Evolutionary conservation across 2,329 filamentous ascomycete genomes (phyloP), one percentile per base, ranked within the genome.

Genomic region (Cladosporium sp.): DNA sequence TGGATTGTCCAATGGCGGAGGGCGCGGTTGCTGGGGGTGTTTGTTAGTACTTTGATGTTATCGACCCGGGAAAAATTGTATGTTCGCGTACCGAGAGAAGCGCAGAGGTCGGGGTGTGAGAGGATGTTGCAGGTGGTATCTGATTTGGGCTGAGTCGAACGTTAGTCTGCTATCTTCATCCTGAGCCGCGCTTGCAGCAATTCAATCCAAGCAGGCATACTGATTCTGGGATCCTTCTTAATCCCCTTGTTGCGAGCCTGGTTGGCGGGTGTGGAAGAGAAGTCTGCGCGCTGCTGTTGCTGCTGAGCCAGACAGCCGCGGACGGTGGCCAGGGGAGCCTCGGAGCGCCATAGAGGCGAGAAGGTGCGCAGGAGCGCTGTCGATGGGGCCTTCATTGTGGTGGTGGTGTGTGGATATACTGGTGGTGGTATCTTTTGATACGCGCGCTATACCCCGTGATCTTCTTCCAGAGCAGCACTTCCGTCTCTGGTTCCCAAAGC

Each of bases 1-100:
- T 98, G 93, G 79, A 99, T 98, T 61, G 95, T 98, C 95, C 95
- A 99, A 84, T 99, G 95, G 56, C 95, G 91, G 69, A 99, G 88
- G 79, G 88, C 86, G 65, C 95, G 89, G 79, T 90, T 91, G 72
- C 72, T 63, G 16, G 12, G n/a, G 6, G 3, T 16, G 10, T 7
- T 3, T 50, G 40, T 62, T 23, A 37, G 50, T 23, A 56, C n/a
- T 21, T 3, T 23, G 21, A 26, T 26, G 10, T 18, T 18, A 37
- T 26, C 56, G 55, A 3, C 21, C 33, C 21, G 23, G 26, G 33
- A n/a, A 31, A 16, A 29, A 21, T 16, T 26, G 33, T 40, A 2
- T 5, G 33, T 12, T 46, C 29, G 29, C 65, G 60, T 71, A 71
- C 69, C 94, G 92, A 49, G 88, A 92, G 86, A 98, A 93, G 73